These are phyloP conservation scores for Geotrichum carabidarum DNA, from an alignment of 1,139 yeast genomes.

Conservation along the genomic window DNA sequence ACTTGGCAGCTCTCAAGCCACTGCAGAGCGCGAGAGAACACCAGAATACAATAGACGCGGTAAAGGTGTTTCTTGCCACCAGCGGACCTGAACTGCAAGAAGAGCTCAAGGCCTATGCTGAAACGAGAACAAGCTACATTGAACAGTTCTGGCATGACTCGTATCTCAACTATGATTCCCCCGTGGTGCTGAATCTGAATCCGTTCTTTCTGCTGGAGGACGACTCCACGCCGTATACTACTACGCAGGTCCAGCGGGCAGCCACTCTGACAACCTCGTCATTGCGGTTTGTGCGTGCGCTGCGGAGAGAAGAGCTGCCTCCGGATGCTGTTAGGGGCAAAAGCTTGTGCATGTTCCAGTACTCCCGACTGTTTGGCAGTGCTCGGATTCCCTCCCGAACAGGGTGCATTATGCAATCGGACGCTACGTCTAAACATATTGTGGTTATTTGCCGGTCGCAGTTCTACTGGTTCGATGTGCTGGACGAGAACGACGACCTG, in stretches of 20 bases:
- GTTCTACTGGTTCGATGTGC: slow-evolving; percentile 89
- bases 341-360: slow-evolving; percentile 84
- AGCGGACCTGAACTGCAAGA: slow-evolving; percentile 59
- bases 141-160: slow-evolving; percentile 95
- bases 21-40: slow-evolving; percentile 68
- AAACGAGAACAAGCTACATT: slow-evolving; percentile 66
- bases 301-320: slow-evolving; percentile 69
- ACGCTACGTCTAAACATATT: slow-evolving; percentile 67
- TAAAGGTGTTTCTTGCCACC: slow-evolving; percentile 51
- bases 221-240: slow-evolving; percentile 76
- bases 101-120: slow-evolving; percentile 58
- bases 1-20: slow-evolving; percentile 64
- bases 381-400: slow-evolving; percentile 74
- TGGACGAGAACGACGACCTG: slow-evolving; percentile 65
- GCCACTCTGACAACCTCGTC: slow-evolving; percentile 75
- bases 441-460: slow-evolving; percentile 83
- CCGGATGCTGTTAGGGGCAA: slow-evolving; percentile 64
- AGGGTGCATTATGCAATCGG: slow-evolving; percentile 85
- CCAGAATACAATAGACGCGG: slow-evolving; percentile 55
- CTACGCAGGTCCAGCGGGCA: slow-evolving; percentile 72
- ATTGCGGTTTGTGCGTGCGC: slow-evolving; percentile 70
- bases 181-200: slow-evolving; percentile 76
- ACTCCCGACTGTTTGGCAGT: slow-evolving; percentile 77
- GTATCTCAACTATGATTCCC: slow-evolving; percentile 78
- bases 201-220: slow-evolving; percentile 86